Evolutionary conservation across 495 filamentous ascomycete species (phyloP), one percentile per base, ranked within the genome.

Genomic region (Letharia columbiana): DNA sequence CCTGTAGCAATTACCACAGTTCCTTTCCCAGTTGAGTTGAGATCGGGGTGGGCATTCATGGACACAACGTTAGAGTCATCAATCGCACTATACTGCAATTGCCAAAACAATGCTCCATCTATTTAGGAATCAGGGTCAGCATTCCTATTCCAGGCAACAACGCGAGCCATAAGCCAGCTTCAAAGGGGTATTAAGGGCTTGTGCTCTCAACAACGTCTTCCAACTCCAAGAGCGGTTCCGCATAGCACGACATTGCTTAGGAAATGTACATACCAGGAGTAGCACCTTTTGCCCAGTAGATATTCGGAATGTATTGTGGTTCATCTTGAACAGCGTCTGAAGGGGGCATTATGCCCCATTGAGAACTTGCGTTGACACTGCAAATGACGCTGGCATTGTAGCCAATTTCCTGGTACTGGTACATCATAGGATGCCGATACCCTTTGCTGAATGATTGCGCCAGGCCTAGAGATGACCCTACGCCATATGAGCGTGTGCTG

Each of bases 31-130:
- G 61, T 62, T 37, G 41, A 52, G 13, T 37, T 31, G 20, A 49
- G 41, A 47, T 37, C 31, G 10, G 61, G 61, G 35, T 62, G 61
- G 49, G 61, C 61, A 50, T 62, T 62, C 28, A 62, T 62, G 28
- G 61, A 62, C 9, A 62, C 61, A 49, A 62, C 61, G 8, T 62
- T 62, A 31, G 45, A 39, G 18, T 62, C 33, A 3, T 35, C 35
- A 2, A 49, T 31, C 20, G 61, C 61, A 62, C 41, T 42, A 47
- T 62, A 62, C 12, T 52, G 44, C 44, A 63, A 18, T 37, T 63
- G 61, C 61, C 61, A 63, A 20, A 39, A 47, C 18, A 40, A 37
- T 28, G 20, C 33, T 17, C n/a, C 41, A n/a, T 63, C 45, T 49
- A 49, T n/a, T 9, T 3, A 10, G 8, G 9, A 9, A 0, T n/a